Evolutionary conservation across 2,329 filamentous ascomycete genomes (phyloP).

Genomic region (Dothistroma pini): DNA sequence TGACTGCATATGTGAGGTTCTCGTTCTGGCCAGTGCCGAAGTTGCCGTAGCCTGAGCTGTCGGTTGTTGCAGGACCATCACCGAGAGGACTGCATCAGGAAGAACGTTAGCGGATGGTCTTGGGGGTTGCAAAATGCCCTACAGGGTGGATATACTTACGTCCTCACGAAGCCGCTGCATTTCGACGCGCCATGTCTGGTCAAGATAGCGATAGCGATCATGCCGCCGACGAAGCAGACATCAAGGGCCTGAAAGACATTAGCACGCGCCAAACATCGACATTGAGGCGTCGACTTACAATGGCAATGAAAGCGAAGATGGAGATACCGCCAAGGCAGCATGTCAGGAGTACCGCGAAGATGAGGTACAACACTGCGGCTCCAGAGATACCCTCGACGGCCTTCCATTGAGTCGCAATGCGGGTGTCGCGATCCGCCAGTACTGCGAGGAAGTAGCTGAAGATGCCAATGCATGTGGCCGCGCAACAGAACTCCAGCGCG

Average conservation of each 20-base stretch:
- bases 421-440: slow-evolving; percentile 60
- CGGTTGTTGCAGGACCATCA: slow-evolving; percentile 51
- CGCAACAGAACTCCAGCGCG: slow-evolving; percentile 67
- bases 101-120: slow-evolving; percentile 25
- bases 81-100: slow-evolving; percentile 62
- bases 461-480: slow-evolving; percentile 62
- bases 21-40: slow-evolving; percentile 38
- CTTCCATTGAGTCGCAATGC: slow-evolving; percentile 62
- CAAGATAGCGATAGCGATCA: slow-evolving; percentile 76
- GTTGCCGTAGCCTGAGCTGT: slow-evolving; percentile 49
- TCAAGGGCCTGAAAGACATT: slow-evolving; percentile 56
- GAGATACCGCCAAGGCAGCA: slow-evolving; percentile 74
- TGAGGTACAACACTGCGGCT: slow-evolving; percentile 67
- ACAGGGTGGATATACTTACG: background rate
- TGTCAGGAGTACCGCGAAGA: slow-evolving; percentile 68
- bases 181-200: slow-evolving; percentile 64
- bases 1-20: slow-evolving; percentile 44
- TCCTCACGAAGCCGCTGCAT: slow-evolving; percentile 58
- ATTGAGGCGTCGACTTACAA: slow-evolving; percentile 37
- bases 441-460: slow-evolving; percentile 80
- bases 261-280: background rate
- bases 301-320: slow-evolving; percentile 68
- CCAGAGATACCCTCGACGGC: slow-evolving; percentile 65
- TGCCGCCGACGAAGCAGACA: slow-evolving; percentile 68
- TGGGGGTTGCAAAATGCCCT: too few species aligned